Evolutionary conservation across 768 basidiomycete genomes (phyloP), one percentile per base, ranked within the genome.

Genomic region (Pisolithus marmoratus): DNA sequence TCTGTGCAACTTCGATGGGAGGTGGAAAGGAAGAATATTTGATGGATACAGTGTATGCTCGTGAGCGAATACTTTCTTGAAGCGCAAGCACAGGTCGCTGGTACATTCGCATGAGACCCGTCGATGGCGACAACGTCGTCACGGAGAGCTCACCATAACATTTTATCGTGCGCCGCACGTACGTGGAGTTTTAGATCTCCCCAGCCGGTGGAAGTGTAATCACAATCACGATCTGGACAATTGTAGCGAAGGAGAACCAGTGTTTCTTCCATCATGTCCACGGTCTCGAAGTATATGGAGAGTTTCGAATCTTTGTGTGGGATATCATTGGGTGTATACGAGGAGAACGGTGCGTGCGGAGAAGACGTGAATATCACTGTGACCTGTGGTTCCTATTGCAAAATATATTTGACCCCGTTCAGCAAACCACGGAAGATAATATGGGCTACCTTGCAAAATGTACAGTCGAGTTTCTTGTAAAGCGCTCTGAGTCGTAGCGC

Each of bases 201-300:
- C 95, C 95, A 98, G 20, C 92, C 90, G 34, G 82, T 82, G 0
- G 81, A 92, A 55, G 87, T 84, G 58, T 87, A 90, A 48, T 85
- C 85, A 62, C 95, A 99, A 48, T 85, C 79, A 0, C 79, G 61
- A 58, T 90, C 87, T 0, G 95, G 91, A 61, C 95, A 98, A 63
- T 96, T 98, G 78, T 91, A 98, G 2, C 94, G 82, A 11, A 99
- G 82, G 17, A 99, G 77, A 6, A 94, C 77, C 23, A 97, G 75
- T 0, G 91, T 90, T 36, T 94, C 92, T 58, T 97, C 91, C 90
- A 95, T 95, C 85, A 92, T 91, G 60, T 87, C 93, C 60, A 78
- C 80, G 23, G 85, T 88, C 74, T 97, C 94, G 60, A 98, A 99
- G 47, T 74, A 82, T 40, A 96, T 85, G 7, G 77, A 76, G 9